phyloP scores from a whole-genome alignment of 2,329 filamentous ascomycete species.

The Fusarium euwallaceae region DNA sequence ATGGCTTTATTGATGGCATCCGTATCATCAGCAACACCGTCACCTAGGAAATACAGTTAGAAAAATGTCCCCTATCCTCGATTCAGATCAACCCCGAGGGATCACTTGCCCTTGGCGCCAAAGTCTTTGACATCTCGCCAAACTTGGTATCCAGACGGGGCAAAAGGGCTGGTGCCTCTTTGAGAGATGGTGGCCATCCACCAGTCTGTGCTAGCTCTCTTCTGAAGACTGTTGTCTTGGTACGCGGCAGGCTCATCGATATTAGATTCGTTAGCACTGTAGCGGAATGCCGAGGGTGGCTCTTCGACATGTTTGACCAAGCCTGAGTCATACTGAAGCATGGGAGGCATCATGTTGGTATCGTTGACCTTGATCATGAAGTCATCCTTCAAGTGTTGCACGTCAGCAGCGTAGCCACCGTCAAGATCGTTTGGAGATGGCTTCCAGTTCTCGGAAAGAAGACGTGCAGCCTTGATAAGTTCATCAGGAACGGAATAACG shows the following conservation, averaged over 20 bases:
- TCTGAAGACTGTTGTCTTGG: neutral
- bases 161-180: slow-evolving; percentile 11
- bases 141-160: slow-evolving; percentile 10
- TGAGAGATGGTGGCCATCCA: slow-evolving; percentile 11
- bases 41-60: slow-evolving; percentile 16
- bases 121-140: slow-evolving; percentile 57
- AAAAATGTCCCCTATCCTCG: neutral
- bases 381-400: neutral
- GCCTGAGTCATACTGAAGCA: neutral
- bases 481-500: neutral
- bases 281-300: neutral
- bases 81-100: neutral
- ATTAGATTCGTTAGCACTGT: neutral
- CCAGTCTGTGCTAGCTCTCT: slow-evolving; percentile 2
- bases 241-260: neutral
- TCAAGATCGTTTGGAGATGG: neutral
- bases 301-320: neutral
- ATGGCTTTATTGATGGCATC: slow-evolving; percentile 65
- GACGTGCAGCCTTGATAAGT: neutral
- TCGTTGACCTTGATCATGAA: neutral
- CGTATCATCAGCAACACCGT: slow-evolving; percentile 62
- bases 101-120: slow-evolving; percentile 45
- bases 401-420: neutral
- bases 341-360: slow-evolving; percentile 1
- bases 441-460: neutral